Conservation (phyloP, 1,284 basidiomycete genomes). For the Ceratobasidium sp. region DNA sequence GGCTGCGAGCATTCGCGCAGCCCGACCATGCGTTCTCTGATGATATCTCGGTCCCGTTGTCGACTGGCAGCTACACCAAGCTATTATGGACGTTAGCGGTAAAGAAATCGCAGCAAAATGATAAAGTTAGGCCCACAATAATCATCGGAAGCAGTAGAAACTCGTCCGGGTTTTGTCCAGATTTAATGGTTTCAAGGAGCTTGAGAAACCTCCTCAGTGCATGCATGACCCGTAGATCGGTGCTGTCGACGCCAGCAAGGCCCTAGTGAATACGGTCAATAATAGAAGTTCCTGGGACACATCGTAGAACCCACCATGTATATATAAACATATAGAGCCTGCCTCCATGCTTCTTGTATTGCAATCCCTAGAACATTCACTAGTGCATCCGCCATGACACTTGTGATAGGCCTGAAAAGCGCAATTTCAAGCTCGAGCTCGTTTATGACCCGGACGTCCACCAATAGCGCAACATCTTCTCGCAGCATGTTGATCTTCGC, state of each 20-base stretch:
- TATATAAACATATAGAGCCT: slow-evolving; percentile 18
- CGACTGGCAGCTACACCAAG: background rate
- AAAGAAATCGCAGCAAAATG: background rate
- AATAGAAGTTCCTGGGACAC: too few relatives aligned
- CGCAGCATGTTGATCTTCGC: slow-evolving; percentile 18
- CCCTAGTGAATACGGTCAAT: background rate
- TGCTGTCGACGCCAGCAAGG: background rate
- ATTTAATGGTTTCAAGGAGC: background rate
- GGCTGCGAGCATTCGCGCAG: background rate
- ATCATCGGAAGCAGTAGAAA: slow-evolving; percentile 4
- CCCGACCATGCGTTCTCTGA: background rate
- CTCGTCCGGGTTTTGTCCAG: slow-evolving; percentile 16
- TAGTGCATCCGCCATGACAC: background rate
- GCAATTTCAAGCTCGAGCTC: slow-evolving; percentile 2
- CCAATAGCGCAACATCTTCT: background rate
- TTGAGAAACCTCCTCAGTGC: background rate
- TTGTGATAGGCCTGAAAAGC: background rate
- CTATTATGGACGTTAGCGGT: too few relatives aligned
- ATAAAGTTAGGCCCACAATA: background rate
- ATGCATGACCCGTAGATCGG: slow-evolving; percentile 7
- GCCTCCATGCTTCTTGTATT: slow-evolving; percentile 26
- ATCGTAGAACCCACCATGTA: background rate
- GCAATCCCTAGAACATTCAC: background rate
- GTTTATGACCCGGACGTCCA: background rate
- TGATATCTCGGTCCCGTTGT: slow-evolving; percentile 9